phyloP scores from a whole-genome alignment of 2,329 filamentous ascomycete genomes.

The Malbranchea cinnamomea region DNA sequence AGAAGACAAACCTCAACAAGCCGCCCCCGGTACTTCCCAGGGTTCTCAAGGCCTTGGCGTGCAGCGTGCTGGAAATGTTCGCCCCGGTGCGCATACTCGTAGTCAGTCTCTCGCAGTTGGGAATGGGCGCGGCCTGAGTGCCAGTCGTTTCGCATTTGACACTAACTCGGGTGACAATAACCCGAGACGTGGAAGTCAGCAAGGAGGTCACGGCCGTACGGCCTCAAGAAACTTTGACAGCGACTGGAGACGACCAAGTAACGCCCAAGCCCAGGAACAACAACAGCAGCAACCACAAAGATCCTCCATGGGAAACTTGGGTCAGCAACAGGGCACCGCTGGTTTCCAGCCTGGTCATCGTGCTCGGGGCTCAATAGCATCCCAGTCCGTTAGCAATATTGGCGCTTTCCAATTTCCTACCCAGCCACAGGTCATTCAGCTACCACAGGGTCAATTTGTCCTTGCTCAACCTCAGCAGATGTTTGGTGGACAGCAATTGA shows the following conservation, averaged over 20 bases:
- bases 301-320: conserved; percentile 40
- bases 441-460: conserved; percentile 68
- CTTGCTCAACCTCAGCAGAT: conserved; percentile 64
- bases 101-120: conserved; percentile 40
- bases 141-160: conserved; percentile 50
- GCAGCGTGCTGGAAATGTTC: conserved; percentile 67
- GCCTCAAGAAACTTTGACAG: conserved; percentile 91
- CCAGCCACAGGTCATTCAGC: conserved; percentile 76
- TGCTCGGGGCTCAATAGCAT: conserved; percentile 59
- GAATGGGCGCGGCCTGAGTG: conserved; percentile 50
- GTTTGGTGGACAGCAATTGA: conserved; percentile 63
- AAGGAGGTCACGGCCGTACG: conserved; percentile 63
- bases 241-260: conserved; percentile 83
- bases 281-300: conserved; percentile 37
- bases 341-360: conserved; percentile 88
- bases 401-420: conserved; percentile 78
- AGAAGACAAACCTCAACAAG: conserved; percentile 1
- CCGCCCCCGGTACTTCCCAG: conserved; percentile 29
- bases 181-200: conserved; percentile 23
- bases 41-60: conserved; percentile 48
- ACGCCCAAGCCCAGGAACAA: conserved; percentile 31
- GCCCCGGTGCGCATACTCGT: conserved; percentile 52
- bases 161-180: conserved; percentile 41
- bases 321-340: conserved; percentile 54
- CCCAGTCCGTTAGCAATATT: conserved; percentile 68